Evolutionary conservation across 2,329 filamentous ascomycete genomes (phyloP), one percentile per base, ranked within the genome.

Genomic region (Trichoderma harzianum): DNA sequence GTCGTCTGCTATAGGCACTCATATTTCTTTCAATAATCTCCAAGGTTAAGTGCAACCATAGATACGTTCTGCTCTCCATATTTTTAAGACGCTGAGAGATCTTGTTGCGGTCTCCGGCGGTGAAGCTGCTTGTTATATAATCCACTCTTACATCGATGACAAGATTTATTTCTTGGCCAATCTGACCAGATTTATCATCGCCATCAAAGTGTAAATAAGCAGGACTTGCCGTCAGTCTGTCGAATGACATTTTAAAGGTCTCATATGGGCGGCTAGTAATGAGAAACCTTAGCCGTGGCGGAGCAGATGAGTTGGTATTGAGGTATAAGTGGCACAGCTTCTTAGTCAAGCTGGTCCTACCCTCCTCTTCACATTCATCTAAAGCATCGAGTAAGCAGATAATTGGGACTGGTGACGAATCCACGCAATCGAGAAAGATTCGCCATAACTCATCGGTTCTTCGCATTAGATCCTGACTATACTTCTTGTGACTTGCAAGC

Each of bases 11-110:
- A 57, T 71, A 78, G 6, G 21, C 36, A 58, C 72, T 63, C 2
- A 51, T 66, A 6, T 57, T 74, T 7, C 71, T 55, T 7, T 78
- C 53, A 36, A 83, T 78, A 5, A 81, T 74, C n/a, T 79, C 73
- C 3, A 84, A 73, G 0, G 74, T 80, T 0, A 83, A 77, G 72
- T 77, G 71, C 1, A 83, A 77, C 82, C 82, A 84, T 0, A 84
- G 77, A 72, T 84, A 84, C 1, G 82, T 84, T 16, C 79, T 76
- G 36, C 82, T 75, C 6, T 76, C 67, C 65, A 78, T 75, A 16
- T 60, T 1, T 21, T 75, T 78, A 1, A 84, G 76, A 3, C 76
- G 68, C 7, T 78, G 61, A 7, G 73, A 43, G 12, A 83, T 73
- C 7, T 70, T 55, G 8, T 65, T 18, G 5, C 72, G 63, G 2